Evolutionary conservation across 129 eudicot species (phyloP).

Genomic region (Heracleum sosnowskyi): DNA sequence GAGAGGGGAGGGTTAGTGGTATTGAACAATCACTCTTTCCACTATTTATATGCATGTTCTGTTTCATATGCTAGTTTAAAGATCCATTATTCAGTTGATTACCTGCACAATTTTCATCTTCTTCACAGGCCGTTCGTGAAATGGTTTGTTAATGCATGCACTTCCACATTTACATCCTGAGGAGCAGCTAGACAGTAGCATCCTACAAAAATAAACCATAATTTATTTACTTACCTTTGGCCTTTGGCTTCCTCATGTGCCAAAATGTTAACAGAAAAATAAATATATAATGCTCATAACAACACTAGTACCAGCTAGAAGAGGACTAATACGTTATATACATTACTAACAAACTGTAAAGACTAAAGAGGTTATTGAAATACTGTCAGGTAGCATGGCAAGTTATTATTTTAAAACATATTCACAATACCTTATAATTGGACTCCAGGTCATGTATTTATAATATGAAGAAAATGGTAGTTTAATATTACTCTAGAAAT

Average conservation of each 20-base stretch:
- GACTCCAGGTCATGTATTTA: not conserved
- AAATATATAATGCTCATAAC: not conserved
- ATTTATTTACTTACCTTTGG: not conserved
- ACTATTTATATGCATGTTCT: not conserved
- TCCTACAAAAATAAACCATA: constrained; percentile 38
- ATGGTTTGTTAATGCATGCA: constrained; percentile 80
- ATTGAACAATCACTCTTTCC: not conserved
- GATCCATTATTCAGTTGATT: not conserved
- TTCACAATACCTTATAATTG: not conserved
- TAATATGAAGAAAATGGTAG: not conserved
- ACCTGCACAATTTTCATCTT: constrained; percentile 88
- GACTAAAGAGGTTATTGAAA: not conserved
- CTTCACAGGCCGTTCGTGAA: constrained; percentile 68
- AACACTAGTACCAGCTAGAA: not conserved
- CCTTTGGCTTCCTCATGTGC: not conserved
- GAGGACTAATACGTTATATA: not conserved
- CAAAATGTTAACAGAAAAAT: not conserved
- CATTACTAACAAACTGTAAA: not conserved
- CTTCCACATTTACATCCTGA: constrained; percentile 81
- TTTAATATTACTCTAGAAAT: not conserved
- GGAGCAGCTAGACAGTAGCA: constrained; percentile 88
- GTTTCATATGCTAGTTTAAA: not conserved
- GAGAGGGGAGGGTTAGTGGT: not conserved
- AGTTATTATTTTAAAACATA: not conserved
- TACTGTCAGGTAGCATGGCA: not conserved